Evolutionary conservation across 768 basidiomycete species (phyloP).

Genomic region (Boletales sp.): DNA sequence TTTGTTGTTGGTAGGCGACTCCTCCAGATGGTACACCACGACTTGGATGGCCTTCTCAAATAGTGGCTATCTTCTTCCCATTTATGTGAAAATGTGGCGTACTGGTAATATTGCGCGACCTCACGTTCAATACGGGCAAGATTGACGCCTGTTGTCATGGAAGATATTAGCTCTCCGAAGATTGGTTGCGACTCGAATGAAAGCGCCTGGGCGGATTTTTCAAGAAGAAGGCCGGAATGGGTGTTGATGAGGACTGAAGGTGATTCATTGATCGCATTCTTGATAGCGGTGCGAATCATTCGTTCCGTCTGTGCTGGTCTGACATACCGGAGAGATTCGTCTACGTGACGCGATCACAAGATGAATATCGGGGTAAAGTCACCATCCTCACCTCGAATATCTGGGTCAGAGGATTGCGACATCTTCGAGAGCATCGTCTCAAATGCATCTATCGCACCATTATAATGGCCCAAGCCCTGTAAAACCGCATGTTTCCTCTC

Average conservation of each 20-base stretch:
- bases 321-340: background rate
- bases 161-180: slow-evolving; percentile 11
- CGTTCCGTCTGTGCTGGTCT: background rate
- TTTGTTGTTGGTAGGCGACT: background rate
- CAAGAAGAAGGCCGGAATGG: slow-evolving; percentile 1
- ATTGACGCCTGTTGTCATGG: slow-evolving; percentile 8
- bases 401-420: background rate
- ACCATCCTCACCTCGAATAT: background rate
- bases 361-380: background rate
- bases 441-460: background rate
- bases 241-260: slow-evolving; percentile 14
- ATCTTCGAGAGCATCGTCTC: slow-evolving; percentile 11
- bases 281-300: background rate
- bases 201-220: slow-evolving; percentile 1
- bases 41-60: background rate
- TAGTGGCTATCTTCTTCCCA: background rate
- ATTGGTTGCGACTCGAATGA: slow-evolving; percentile 2
- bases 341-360: background rate
- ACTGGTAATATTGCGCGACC: slow-evolving; percentile 6
- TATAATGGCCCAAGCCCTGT: background rate
- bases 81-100: slow-evolving; percentile 10
- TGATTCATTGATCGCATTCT: background rate
- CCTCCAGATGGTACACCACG: slow-evolving; percentile 8
- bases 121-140: slow-evolving; percentile 1
- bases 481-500: slow-evolving; percentile 8